Evolutionary conservation across 2,329 filamentous ascomycete species (phyloP).

Genomic region (Trichoderma semiorbis): DNA sequence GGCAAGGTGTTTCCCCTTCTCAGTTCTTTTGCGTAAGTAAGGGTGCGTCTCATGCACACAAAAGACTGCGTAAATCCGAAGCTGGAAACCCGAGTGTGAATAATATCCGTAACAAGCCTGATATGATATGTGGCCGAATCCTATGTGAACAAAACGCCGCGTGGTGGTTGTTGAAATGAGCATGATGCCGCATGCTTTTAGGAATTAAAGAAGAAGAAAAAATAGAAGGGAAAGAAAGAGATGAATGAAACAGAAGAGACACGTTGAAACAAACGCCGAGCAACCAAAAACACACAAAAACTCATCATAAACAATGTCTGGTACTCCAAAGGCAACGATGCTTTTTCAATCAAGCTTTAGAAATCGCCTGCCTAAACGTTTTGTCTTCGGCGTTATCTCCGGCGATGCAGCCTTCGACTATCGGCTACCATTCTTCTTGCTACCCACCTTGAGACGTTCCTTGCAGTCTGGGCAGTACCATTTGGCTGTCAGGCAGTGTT

Average conservation of each 20-base stretch:
- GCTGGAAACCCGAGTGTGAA: neutral
- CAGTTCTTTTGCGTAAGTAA: neutral
- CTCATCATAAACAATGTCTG: neutral
- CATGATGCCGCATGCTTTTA: neutral
- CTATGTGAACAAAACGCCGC: conserved; percentile 15
- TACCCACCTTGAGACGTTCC: conserved; percentile 55
- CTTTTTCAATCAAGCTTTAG: neutral
- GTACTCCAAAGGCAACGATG: neutral
- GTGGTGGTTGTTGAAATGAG: neutral
- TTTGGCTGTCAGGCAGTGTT: conserved; percentile 52
- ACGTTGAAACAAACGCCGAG: conserved; percentile 7
- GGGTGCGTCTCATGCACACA: neutral
- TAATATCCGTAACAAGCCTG: conserved; percentile 9
- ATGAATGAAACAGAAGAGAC: neutral
- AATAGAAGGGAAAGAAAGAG: neutral
- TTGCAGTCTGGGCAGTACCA: conserved; percentile 83
- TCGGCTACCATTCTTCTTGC: conserved; percentile 50
- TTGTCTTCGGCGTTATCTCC: neutral
- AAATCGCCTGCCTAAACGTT: neutral
- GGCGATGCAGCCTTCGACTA: conserved; percentile 25
- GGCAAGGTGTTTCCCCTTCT: neutral
- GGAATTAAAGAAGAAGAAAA: neutral
- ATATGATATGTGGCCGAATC: conserved; percentile 5
- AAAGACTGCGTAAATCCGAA: conserved; percentile 1
- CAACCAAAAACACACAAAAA: neutral